These are phyloP conservation scores for Tetrapisispora namnaoensis DNA, from an alignment of 805 yeast species.

Conservation along the genomic window DNA sequence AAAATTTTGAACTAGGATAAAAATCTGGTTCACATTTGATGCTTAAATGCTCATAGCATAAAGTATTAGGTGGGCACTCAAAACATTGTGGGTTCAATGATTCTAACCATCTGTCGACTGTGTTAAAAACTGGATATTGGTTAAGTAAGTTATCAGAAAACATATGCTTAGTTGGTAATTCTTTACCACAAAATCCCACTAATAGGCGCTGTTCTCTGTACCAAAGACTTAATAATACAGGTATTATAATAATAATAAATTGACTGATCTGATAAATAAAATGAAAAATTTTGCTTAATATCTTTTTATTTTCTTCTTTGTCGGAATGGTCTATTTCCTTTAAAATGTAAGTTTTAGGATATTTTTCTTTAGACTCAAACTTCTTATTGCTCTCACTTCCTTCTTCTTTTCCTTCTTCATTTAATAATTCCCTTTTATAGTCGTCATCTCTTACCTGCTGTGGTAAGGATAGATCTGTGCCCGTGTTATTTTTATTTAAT, in stretches of 20 bases:
- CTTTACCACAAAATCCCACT: constrained; percentile 70
- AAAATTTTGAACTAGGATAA: constrained; percentile 34
- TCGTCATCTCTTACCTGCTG: too few species aligned
- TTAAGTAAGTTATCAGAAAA: background rate
- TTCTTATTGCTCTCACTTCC: too few species aligned
- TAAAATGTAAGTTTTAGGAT: too few species aligned
- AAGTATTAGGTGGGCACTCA: constrained; percentile 73
- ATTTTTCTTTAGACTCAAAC: too few species aligned
- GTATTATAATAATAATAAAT: constrained; percentile 30
- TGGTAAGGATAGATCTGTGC: too few species aligned
- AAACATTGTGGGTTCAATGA: constrained; percentile 52
- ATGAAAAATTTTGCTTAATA: background rate
- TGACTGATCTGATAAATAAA: constrained; percentile 8
- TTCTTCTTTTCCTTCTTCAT: too few species aligned
- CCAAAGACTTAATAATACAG: constrained; percentile 42
- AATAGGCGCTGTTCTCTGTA: constrained; percentile 52
- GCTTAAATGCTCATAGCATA: constrained; percentile 52
- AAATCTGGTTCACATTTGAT: constrained; percentile 64
- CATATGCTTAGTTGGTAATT: constrained; percentile 25
- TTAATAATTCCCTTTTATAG: too few species aligned
- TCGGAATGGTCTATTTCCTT: too few species aligned
- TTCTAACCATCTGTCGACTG: constrained; percentile 39
- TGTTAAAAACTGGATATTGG: background rate
- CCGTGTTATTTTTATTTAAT: background rate
- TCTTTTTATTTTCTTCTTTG: background rate